These are phyloP conservation scores for Emmonsiellopsis sp. DNA, from an alignment of 2,329 filamentous ascomycete genomes.

Conservation along the genomic window DNA sequence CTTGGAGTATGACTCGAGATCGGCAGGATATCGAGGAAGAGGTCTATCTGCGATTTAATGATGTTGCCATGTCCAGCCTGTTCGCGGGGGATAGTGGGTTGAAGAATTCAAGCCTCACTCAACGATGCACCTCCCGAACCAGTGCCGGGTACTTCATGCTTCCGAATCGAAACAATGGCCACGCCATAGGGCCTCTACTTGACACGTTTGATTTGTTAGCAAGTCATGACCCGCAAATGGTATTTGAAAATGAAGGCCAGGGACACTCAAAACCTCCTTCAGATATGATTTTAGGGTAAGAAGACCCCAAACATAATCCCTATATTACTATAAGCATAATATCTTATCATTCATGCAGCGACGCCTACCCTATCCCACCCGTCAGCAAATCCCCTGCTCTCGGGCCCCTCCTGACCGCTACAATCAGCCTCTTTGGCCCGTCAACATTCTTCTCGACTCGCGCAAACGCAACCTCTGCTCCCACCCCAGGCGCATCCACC, in stretches of 20 bases:
- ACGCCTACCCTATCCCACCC: not conserved
- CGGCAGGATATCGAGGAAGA: constrained; percentile 5
- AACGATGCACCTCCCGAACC: constrained; percentile 3
- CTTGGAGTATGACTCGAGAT: constrained; percentile 6
- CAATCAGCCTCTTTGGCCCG: constrained; percentile 5
- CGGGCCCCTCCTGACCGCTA: constrained; percentile 4
- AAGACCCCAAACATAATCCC: not conserved
- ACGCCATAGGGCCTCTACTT: not conserved
- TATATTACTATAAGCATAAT: not conserved
- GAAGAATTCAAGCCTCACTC: not conserved
- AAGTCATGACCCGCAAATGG: not conserved
- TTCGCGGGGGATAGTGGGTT: not conserved
- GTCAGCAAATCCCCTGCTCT: not conserved
- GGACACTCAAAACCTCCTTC: not conserved
- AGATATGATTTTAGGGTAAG: constrained; percentile 1
- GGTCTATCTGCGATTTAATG: constrained; percentile 5
- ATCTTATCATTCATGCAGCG: not conserved
- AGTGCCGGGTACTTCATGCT: constrained; percentile 7
- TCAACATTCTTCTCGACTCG: constrained; percentile 3
- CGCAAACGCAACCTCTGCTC: not conserved
- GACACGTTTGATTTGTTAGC: constrained; percentile 4
- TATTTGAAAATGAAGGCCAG: not conserved
- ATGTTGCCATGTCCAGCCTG: not conserved
- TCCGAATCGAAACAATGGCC: constrained; percentile 1
- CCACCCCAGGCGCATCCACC: not conserved